Evolutionary conservation across 176 grass and related monocot genomes (phyloP), one percentile per base, ranked within the genome.

Genomic region (Rhipidocladum racemiflorum): DNA sequence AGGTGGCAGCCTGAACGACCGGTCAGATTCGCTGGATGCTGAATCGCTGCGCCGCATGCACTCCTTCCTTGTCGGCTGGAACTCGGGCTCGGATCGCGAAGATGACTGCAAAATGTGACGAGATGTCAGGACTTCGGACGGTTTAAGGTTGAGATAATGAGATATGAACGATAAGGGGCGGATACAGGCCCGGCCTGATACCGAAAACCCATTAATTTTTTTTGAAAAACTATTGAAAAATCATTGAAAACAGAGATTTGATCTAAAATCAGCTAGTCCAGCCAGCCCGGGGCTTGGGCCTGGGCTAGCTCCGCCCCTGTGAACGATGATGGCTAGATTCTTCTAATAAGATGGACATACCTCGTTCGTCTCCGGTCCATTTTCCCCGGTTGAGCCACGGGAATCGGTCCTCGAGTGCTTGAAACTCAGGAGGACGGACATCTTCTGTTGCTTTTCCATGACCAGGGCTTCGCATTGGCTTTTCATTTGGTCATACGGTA

Each of bases 401-500:
- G 77, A 91, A 65, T 86, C 67, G 11, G 57, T 65, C 55, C 96
- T 93, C n/a, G 92, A 70, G 50, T 93, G 79, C 73, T 88, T 99
- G 72, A 99, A 95, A 76, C 92, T 95, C 80, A 89, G 78, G 56
- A 99, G 96, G 67, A 91, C 92, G 42, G 91, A 91, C 96, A 95
- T 86, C 81, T 99, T 99, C 57, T 95, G 90, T 77, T 99, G 88
- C 27, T 99, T 95, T 65, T 92, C 96, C 65, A 95, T 77, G 23
- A 95, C 83, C 34, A 99, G 92, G 63, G 96, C 93, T 86, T 99
- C 96, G 17, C 96, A 99, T 64, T 95, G 92, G 76, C 89, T 92
- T 76, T 99, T 99, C 96, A 99, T 95, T 84, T 99, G 92, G 76
- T 95, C 89, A 7, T 95, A 98, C 0, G 96, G 91, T 75, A 98